Conservation (phyloP, 108 stramenopile species). For the Parmales sp. region DNA sequence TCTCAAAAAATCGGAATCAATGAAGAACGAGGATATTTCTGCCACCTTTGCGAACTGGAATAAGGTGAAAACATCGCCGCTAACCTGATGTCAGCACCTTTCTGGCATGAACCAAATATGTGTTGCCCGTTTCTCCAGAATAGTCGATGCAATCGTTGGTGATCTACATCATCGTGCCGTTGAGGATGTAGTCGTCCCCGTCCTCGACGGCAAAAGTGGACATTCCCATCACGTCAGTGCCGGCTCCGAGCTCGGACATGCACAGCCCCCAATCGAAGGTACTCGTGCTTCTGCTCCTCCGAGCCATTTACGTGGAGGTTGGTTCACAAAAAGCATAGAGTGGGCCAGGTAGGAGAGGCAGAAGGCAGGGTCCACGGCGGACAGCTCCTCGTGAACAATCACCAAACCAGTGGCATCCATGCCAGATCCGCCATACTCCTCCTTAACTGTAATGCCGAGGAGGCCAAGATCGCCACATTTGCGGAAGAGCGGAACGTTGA, state of each 20-base stretch:
- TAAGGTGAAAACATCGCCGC: too few relatives aligned
- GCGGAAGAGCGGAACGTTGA: slow-evolving; percentile 76
- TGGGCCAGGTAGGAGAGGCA: slow-evolving; percentile 94
- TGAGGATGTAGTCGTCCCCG: slow-evolving; percentile 57
- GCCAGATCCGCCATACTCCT: slow-evolving; percentile 85
- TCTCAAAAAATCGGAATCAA: too few relatives aligned
- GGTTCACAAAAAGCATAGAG: slow-evolving; percentile 68
- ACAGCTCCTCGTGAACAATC: slow-evolving; percentile 75
- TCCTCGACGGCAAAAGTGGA: slow-evolving; percentile 59
- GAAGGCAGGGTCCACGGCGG: slow-evolving; percentile 91
- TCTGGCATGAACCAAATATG: too few relatives aligned
- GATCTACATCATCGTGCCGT: slow-evolving; percentile 99
- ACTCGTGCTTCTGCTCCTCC: slow-evolving; percentile 62
- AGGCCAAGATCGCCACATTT: slow-evolving; percentile 85
- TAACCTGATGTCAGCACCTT: too few relatives aligned
- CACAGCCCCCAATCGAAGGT: slow-evolving; percentile 92
- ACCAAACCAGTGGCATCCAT: slow-evolving; percentile 77
- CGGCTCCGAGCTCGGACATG: slow-evolving; percentile 94
- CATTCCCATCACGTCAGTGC: slow-evolving; percentile 97
- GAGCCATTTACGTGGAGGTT: slow-evolving; percentile 77
- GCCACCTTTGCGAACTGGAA: too few relatives aligned
- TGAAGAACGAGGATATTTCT: too few relatives aligned
- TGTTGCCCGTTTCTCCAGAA: too few relatives aligned
- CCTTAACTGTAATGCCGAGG: slow-evolving; percentile 79
- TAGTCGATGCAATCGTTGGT: slow-evolving; percentile 92